Conservation (phyloP, 305 asterid genomes). For the Andrographis paniculata region DNA sequence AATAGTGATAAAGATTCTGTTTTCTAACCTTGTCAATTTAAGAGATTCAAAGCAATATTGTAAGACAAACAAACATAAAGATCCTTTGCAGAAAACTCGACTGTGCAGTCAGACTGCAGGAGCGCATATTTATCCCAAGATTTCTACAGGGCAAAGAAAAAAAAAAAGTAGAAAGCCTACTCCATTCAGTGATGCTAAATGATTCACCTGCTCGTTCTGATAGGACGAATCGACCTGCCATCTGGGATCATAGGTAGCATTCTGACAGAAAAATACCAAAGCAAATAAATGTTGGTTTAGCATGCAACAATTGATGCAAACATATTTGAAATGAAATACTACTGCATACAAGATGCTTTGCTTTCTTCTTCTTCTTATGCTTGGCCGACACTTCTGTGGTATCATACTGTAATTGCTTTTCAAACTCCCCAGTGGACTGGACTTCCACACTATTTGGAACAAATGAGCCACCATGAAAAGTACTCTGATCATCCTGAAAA, state of each 20-base stretch:
- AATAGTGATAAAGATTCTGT: constrained; percentile 8
- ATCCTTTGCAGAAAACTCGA: neutral
- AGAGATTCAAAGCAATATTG: neutral
- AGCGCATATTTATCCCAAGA: neutral
- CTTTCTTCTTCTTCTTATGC: constrained; percentile 81
- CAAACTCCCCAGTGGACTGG: constrained; percentile 58
- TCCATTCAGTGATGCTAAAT: constrained; percentile 12
- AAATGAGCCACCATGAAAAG: constrained; percentile 58
- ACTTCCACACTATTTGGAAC: constrained; percentile 58
- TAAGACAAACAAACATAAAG: neutral
- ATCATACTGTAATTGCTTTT: constrained; percentile 53
- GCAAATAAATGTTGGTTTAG: constrained; percentile 9
- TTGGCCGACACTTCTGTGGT: constrained; percentile 51
- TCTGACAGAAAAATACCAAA: constrained; percentile 34
- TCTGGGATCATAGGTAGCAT: constrained; percentile 57
- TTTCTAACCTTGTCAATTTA: neutral
- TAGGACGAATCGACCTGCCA: constrained; percentile 68
- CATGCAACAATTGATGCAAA: constrained; percentile 11
- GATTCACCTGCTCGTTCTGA: constrained; percentile 77
- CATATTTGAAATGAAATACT: constrained; percentile 7
- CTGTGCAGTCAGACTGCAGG: neutral
- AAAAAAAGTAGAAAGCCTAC: neutral
- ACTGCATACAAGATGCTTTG: constrained; percentile 58
- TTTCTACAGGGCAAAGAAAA: constrained; percentile 8
- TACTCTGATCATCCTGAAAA: constrained; percentile 84